Conservation (phyloP, 306 rosid species). For the Neltuma alba region DNA sequence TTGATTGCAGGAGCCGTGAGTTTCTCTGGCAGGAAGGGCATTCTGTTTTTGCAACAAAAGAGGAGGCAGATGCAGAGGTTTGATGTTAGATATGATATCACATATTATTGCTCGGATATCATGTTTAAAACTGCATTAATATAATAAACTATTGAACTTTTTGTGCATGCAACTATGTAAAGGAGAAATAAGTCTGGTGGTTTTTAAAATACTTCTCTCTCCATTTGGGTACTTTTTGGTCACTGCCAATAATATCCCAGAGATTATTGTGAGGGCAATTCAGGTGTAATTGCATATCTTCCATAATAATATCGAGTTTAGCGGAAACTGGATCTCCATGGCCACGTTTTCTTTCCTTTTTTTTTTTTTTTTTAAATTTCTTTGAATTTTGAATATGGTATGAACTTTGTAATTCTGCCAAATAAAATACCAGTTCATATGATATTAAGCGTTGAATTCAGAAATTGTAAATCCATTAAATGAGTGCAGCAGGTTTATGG, state of each 20-base stretch:
- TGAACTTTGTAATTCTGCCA: neutral
- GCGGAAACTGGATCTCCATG: neutral
- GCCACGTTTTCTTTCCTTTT: neutral
- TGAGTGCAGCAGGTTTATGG: neutral
- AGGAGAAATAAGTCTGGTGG: neutral
- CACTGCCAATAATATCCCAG: neutral
- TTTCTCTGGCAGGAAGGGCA: conserved; percentile 99
- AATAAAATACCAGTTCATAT: neutral
- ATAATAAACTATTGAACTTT: neutral
- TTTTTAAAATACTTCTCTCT: neutral
- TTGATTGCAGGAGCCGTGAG: conserved; percentile 84
- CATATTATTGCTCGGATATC: neutral
- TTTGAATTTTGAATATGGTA: neutral
- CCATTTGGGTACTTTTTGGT: neutral
- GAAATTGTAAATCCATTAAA: neutral
- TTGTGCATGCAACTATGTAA: neutral
- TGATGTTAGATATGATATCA: neutral
- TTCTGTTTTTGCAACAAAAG: conserved; percentile 91
- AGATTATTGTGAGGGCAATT: no score
- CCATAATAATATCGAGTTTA: neutral
- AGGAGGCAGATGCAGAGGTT: conserved; percentile 92
- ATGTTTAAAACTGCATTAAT: conserved; percentile 25
- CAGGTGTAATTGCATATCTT: neutral
- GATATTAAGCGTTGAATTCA: neutral
- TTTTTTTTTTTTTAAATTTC: neutral